Base-by-base conservation (phyloP, 2,329 filamentous ascomycete genomes). In the Curvularia sp. region DNA sequence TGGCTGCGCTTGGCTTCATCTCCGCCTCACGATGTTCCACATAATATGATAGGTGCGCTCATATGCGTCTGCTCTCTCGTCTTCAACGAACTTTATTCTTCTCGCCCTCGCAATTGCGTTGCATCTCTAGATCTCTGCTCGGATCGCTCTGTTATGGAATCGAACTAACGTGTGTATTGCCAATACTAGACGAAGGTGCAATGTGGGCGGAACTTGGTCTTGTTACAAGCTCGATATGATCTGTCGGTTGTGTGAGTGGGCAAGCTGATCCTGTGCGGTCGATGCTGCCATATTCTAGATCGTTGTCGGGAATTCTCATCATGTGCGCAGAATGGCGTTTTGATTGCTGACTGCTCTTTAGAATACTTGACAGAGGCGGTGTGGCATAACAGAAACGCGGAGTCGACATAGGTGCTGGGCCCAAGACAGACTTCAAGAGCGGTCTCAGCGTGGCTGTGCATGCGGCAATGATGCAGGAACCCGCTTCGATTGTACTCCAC, bases 371-470 rank as follows among this genome's bases (percentile, higher is more conserved):
- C 12, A 50, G 43, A 32, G 55, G 50, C 15, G 54, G 51, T 8
- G 53, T 45, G 4, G 49, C 43, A 21, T 42, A 57, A 8, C 49
- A 43, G 6, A 23, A 53, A 5, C 57, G 6, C 9, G 39, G n/a
- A 1, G 28, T 60, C 10, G 49, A 34, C 5, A 25, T 28, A 0
- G 45, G 28, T 12, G 57, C 60, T 49, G 49, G 49, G 42, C 3
- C 43, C 2, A 63, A 32, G 1, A 56, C n/a, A 28, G 45, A 19
- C 41, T 68, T 75, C 50, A 84, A 74, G 0, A 84, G 72, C 1
- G 83, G 83, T 1, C 81, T 80, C 1, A 84, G 77, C 1, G 81
- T 83, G 5, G 82, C 82, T 7, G 84, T 75, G 63, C 81, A 83
- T 27, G 79, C 82, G 18, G 82, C 82, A 6, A 79, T 77, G 48